Evolutionary conservation across 495 filamentous ascomycete genomes (phyloP).

Genomic region (Aspergillus biplanus): DNA sequence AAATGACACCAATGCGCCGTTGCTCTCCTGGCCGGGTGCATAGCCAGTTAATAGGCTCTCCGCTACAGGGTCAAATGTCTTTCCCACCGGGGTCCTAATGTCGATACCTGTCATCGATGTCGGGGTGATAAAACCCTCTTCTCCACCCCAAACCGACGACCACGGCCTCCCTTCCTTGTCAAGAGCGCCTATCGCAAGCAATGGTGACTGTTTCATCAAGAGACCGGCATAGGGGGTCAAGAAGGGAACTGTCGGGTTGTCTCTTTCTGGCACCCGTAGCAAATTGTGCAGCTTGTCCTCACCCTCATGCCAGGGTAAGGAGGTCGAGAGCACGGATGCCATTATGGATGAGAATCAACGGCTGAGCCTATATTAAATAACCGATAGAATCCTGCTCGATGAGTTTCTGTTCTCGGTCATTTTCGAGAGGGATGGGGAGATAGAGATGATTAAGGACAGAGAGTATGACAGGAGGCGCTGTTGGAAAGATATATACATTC

Average conservation of each 20-base stretch:
- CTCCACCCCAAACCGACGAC: conserved; percentile 76
- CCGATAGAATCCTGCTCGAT: too few species aligned
- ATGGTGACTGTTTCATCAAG: conserved; percentile 58
- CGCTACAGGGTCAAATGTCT: conserved; percentile 66
- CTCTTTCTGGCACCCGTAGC: conserved; percentile 46
- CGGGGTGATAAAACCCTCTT: conserved; percentile 64
- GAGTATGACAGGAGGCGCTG: neutral
- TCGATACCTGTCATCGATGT: conserved; percentile 62
- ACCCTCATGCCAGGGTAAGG: conserved; percentile 55
- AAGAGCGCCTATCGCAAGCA: conserved; percentile 71
- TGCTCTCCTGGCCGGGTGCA: conserved; percentile 40
- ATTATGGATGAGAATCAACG: conserved; percentile 29
- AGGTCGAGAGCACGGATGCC: conserved; percentile 42
- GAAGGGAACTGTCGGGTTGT: conserved; percentile 65
- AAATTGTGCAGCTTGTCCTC: conserved; percentile 53
- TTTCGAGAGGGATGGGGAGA: neutral
- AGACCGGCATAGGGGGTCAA: conserved; percentile 56
- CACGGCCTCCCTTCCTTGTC: conserved; percentile 68
- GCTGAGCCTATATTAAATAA: too few species aligned
- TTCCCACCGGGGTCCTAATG: conserved; percentile 60
- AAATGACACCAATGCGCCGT: conserved; percentile 57
- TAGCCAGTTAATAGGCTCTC: conserved; percentile 50
- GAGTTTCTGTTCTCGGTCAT: too few species aligned
- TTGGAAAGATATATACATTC: neutral
- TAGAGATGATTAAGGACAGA: neutral